Evolutionary conservation across 495 filamentous ascomycete species (phyloP).

Genomic region (Penicillium simplicissimum): DNA sequence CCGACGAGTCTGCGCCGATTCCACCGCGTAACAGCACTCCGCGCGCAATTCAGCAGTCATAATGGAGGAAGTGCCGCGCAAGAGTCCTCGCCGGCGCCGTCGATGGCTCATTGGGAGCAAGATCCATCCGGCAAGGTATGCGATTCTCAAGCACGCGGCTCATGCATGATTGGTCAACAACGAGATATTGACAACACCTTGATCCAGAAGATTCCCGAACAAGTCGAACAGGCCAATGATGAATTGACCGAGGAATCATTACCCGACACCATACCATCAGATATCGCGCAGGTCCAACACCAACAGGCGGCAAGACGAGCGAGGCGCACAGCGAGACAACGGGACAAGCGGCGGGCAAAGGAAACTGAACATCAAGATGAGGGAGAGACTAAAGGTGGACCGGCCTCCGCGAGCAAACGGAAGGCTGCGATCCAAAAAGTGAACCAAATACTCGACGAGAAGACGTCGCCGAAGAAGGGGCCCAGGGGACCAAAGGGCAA

Average conservation of each 20-base stretch:
- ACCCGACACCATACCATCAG: neutral
- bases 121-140: neutral
- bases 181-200: neutral
- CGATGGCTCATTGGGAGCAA: neutral
- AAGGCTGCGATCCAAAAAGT: neutral
- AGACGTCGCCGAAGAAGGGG: constrained; percentile 1
- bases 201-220: neutral
- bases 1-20: constrained; percentile 33
- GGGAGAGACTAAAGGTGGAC: neutral
- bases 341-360: constrained; percentile 2
- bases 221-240: neutral
- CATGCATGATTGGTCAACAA: neutral
- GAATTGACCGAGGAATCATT: neutral
- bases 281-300: neutral
- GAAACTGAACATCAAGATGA: neutral
- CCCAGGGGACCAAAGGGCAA: constrained; percentile 10
- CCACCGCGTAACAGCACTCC: constrained; percentile 22
- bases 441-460: constrained; percentile 8
- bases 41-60: constrained; percentile 9
- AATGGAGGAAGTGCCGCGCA: neutral
- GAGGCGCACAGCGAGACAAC: constrained; percentile 1
- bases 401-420: neutral
- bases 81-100: neutral
- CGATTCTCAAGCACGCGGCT: neutral
- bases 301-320: neutral